Percentiles rank a stretch among this genome's conserved stretches.
phyloP scores from a whole-genome alignment of 2,329 filamentous ascomycete species.

The Fusarium neocosmosporiellum region DNA sequence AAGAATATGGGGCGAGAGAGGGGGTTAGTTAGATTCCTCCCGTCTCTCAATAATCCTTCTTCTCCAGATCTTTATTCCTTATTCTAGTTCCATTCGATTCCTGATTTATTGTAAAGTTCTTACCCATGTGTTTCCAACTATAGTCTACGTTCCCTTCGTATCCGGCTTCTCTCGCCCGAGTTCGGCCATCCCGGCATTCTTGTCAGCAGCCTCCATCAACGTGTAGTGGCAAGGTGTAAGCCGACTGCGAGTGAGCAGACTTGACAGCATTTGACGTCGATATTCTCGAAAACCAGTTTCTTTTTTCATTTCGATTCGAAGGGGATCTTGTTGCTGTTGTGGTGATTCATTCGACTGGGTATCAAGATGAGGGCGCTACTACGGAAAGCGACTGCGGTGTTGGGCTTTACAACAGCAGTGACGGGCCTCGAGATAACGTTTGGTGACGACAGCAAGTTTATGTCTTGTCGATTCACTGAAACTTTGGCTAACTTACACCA shows the following conservation, averaged over 20 bases:
- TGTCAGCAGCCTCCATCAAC: constrained; percentile 14
- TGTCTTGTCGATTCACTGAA: background rate
- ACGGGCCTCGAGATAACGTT: constrained; percentile 33
- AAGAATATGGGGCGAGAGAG: constrained; percentile 12
- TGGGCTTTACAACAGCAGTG: constrained; percentile 28
- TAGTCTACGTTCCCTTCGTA: background rate
- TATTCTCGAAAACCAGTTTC: constrained; percentile 4
- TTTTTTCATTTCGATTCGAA: constrained; percentile 7
- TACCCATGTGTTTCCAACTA: constrained; percentile 5
- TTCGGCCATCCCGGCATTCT: constrained; percentile 5
- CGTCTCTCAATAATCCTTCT: background rate
- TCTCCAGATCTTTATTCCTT: background rate
- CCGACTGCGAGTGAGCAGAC: constrained; percentile 5
- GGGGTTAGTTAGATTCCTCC: background rate
- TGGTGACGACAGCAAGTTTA: constrained; percentile 35
- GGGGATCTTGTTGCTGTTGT: background rate
- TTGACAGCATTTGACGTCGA: constrained; percentile 5
- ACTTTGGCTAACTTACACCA: constrained; percentile 36
- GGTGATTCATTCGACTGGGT: constrained; percentile 5
- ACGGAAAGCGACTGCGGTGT: constrained; percentile 14
- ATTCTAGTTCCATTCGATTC: background rate
- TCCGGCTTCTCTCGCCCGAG: constrained; percentile 1
- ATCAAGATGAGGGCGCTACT: constrained; percentile 37
- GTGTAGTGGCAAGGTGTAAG: constrained; percentile 26
- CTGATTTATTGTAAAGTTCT: background rate